Evolutionary conservation across 176 grass and related monocot genomes (phyloP).

Genomic region (Triticum monococcum): DNA sequence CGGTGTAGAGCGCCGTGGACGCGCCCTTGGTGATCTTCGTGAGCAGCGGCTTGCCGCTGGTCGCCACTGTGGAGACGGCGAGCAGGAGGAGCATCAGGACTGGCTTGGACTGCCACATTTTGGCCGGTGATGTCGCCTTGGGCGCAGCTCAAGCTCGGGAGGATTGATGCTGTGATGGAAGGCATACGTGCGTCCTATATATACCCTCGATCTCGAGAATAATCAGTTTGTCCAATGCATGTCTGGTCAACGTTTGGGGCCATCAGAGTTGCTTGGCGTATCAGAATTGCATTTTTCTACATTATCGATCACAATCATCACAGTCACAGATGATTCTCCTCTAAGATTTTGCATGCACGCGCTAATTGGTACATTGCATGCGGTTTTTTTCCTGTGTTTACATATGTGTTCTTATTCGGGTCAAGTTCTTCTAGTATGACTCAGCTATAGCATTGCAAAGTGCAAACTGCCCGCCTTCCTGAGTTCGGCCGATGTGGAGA

Average conservation of each 20-base stretch:
- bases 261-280: not conserved
- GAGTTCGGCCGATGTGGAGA: not conserved
- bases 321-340: not conserved
- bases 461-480: no score
- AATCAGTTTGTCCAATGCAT: not conserved
- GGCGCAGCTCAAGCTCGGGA: no score
- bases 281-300: not conserved
- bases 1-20: conserved; percentile 30
- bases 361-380: no score
- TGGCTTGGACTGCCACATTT: not conserved
- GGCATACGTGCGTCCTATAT: not conserved
- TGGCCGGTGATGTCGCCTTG: not conserved
- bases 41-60: conserved; percentile 10
- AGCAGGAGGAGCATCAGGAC: not conserved
- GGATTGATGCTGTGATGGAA: not conserved
- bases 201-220: not conserved
- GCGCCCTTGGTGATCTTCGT: conserved; percentile 42
- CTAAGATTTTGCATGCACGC: not conserved
- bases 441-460: no score
- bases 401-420: no score
- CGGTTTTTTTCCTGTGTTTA: no score
- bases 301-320: not conserved
- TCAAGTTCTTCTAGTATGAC: no score
- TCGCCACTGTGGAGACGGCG: conserved; percentile 12
- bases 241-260: not conserved